These are phyloP conservation scores for Candida endomychidarum DNA, from an alignment of 805 yeast species.

Conservation along the genomic window DNA sequence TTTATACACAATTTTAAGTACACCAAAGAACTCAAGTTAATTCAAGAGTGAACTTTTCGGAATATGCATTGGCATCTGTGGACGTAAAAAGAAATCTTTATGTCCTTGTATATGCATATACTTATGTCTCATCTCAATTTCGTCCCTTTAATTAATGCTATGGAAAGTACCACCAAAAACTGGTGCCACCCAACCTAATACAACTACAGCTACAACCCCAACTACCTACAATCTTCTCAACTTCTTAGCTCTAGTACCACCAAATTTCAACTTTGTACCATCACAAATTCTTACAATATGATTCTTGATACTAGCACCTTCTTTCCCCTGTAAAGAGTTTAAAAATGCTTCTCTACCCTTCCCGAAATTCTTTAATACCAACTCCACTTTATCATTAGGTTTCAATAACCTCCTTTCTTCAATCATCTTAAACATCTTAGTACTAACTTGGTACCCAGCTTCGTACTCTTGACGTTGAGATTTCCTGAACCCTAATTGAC, in stretches of 20 bases:
- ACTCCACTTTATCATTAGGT: constrained; percentile 60
- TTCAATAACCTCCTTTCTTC: constrained; percentile 58
- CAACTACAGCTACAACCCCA: neutral
- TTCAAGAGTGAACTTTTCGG: too few species aligned
- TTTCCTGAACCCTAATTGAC: constrained; percentile 85
- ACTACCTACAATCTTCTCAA: constrained; percentile 60
- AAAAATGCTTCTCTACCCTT: constrained; percentile 87
- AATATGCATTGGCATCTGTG: too few species aligned
- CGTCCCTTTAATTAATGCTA: too few species aligned
- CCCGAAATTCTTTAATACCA: constrained; percentile 79
- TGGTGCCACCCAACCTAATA: too few species aligned
- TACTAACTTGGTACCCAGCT: constrained; percentile 83
- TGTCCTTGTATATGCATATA: too few species aligned
- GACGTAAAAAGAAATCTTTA: too few species aligned
- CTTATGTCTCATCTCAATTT: too few species aligned
- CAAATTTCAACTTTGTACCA: constrained; percentile 79
- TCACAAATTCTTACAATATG: constrained; percentile 72
- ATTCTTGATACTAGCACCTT: constrained; percentile 70
- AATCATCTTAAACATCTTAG: constrained; percentile 69
- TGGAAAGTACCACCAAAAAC: too few species aligned
- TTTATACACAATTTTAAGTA: too few species aligned
- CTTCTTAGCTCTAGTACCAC: constrained; percentile 87
- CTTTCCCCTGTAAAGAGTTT: constrained; percentile 84
- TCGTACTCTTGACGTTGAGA: constrained; percentile 91
- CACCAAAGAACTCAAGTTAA: too few species aligned